These are phyloP conservation scores for Heliocybe sulcata DNA, from an alignment of 1,284 basidiomycete species.

Conservation along the genomic window DNA sequence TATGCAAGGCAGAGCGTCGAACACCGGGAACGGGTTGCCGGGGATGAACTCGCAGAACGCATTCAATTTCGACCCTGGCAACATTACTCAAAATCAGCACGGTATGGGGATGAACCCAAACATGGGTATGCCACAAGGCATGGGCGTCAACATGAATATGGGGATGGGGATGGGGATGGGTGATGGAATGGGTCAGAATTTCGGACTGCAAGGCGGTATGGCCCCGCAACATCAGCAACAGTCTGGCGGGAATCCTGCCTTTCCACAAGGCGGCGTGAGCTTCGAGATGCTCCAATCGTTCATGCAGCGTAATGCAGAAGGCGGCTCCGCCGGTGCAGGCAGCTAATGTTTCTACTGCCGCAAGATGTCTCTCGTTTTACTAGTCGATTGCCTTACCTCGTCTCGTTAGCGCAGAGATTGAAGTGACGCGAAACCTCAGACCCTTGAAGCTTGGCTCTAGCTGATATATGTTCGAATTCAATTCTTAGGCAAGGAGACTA, in stretches of 20 bases:
- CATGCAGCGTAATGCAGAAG: constrained; percentile 1
- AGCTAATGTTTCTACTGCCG: no score
- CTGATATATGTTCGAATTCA: no score
- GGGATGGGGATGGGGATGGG: not conserved
- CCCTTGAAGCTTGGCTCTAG: no score
- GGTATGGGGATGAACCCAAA: not conserved
- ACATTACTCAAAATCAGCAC: not conserved
- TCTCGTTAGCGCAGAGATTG: no score
- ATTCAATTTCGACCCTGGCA: no score
- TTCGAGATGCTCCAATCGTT: not conserved
- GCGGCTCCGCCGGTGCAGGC: not conserved
- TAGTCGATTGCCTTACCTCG: no score
- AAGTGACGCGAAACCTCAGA: no score
- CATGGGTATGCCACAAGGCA: not conserved
- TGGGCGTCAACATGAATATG: not conserved
- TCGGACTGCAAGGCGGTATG: not conserved
- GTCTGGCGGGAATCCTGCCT: not conserved
- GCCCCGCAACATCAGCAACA: not conserved
- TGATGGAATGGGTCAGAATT: not conserved
- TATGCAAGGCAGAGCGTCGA: not conserved
- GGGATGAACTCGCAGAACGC: not conserved
- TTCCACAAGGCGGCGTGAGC: not conserved
- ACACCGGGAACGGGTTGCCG: not conserved
- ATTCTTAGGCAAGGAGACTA: no score
- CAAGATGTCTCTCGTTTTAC: no score